These are phyloP conservation scores for Beauveria pseudobassiana DNA, from an alignment of 2,329 filamentous ascomycete genomes.

Conservation along the genomic window DNA sequence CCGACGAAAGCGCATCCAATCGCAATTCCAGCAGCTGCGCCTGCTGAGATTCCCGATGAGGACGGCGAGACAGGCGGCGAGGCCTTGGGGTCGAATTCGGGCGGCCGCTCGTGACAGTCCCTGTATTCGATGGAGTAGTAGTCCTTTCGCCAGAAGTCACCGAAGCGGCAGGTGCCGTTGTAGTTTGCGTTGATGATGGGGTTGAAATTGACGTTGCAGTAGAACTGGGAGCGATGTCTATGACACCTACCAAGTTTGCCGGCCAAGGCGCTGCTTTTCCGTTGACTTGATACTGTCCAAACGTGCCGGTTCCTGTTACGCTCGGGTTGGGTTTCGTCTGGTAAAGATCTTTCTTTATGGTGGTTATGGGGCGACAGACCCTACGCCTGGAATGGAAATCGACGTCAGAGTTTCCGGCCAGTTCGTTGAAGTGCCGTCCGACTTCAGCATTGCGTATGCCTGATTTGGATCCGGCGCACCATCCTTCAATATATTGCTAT, in stretches of 20 bases:
- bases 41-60: constrained; percentile 10
- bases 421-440: not conserved
- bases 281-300: not conserved
- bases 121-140: not conserved
- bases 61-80: not conserved
- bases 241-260: not conserved
- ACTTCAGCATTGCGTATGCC: not conserved
- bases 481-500: not conserved
- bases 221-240: not conserved
- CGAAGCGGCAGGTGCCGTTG: not conserved
- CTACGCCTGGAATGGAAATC: not conserved
- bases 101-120: not conserved
- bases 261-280: not conserved
- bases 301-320: not conserved
- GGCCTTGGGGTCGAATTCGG: not conserved
- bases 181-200: not conserved
- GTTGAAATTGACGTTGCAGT: not conserved
- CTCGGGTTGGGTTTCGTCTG: too few relatives aligned
- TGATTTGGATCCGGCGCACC: not conserved
- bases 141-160: not conserved
- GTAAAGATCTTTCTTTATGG: not conserved
- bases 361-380: not conserved
- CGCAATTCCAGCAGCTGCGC: constrained; percentile 21
- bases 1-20: constrained; percentile 24
- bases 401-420: not conserved